Percentiles rank a stretch among this genome's conserved stretches.
These are phyloP conservation scores for Dictyophora rubrovolvata DNA, from an alignment of 768 basidiomycete genomes.

Conservation along the genomic window DNA sequence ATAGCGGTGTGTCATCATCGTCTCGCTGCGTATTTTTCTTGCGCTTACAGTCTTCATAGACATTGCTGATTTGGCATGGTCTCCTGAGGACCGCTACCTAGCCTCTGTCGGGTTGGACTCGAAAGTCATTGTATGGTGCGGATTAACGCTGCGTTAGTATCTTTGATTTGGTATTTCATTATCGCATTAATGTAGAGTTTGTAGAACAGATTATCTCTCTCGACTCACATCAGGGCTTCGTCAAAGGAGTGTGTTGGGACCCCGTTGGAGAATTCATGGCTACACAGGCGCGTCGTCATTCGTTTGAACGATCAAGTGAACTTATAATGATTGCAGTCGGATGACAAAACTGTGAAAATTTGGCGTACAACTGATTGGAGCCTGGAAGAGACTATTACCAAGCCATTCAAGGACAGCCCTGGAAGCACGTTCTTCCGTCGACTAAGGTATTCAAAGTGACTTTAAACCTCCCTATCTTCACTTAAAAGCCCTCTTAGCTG, in stretches of 20 bases:
- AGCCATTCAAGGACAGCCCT: conserved; percentile 90
- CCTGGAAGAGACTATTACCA: conserved; percentile 71
- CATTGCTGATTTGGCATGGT: conserved; percentile 93
- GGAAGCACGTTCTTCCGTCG: conserved; percentile 91
- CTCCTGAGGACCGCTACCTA: conserved; percentile 81
- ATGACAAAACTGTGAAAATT: conserved; percentile 92
- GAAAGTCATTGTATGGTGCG: conserved; percentile 88
- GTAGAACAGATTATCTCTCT: conserved; percentile 76
- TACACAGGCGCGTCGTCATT: conserved; percentile 37
- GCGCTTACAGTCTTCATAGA: conserved; percentile 37
- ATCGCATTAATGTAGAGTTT: background rate
- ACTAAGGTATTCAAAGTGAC: conserved; percentile 48
- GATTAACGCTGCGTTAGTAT: conserved; percentile 69
- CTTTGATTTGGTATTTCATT: background rate
- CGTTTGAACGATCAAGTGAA: background rate
- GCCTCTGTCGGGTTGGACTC: conserved; percentile 93
- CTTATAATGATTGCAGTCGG: conserved; percentile 46
- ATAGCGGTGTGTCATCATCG: conserved; percentile 57
- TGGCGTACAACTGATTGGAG: conserved; percentile 94
- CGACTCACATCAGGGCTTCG: conserved; percentile 88
- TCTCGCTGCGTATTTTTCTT: background rate
- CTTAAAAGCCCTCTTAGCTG: conserved; percentile 45
- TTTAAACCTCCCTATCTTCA: background rate
- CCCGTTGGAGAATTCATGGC: conserved; percentile 96
- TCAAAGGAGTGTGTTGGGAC: conserved; percentile 98